A percentile compares a stretch with the other conserved stretches of the same genome.
Evolutionary conservation across 1,284 basidiomycete species (phyloP).

Genomic region (Naganishia sp.): DNA sequence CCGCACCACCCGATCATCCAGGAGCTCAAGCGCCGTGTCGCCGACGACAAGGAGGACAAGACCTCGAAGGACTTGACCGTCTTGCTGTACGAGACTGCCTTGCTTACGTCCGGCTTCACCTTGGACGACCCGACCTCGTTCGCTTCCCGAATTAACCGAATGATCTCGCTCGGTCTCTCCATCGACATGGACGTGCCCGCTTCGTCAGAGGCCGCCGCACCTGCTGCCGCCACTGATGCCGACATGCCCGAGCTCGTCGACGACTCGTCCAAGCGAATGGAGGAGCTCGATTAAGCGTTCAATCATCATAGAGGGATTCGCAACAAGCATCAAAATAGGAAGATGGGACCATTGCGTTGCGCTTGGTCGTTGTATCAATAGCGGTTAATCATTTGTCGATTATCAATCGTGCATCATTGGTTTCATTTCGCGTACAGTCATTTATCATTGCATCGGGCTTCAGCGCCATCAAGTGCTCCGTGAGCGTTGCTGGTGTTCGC

Average conservation of each 20-base stretch:
- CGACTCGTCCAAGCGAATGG: slow-evolving; percentile 54
- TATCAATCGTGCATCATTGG: slow-evolving; percentile 27
- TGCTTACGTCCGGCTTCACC: slow-evolving; percentile 89
- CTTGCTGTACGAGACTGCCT: slow-evolving; percentile 94
- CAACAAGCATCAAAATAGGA: slow-evolving; percentile 13
- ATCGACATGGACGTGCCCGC: slow-evolving; percentile 54
- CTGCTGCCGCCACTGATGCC: slow-evolving; percentile 40
- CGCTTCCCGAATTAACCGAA: slow-evolving; percentile 93
- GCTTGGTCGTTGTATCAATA: slow-evolving; percentile 28
- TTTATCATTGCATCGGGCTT: background rate
- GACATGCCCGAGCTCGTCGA: slow-evolving; percentile 50
- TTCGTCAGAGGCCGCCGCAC: slow-evolving; percentile 39
- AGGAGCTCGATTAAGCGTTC: slow-evolving; percentile 55
- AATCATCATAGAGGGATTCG: slow-evolving; percentile 22
- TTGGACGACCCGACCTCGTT: slow-evolving; percentile 94
- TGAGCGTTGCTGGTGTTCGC: no score
- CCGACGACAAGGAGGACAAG: slow-evolving; percentile 97
- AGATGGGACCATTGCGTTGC: slow-evolving; percentile 9
- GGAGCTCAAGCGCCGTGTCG: slow-evolving; percentile 91
- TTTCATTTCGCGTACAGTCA: background rate
- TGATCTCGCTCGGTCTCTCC: slow-evolving; percentile 74
- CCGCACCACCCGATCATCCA: slow-evolving; percentile 91
- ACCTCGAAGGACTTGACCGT: slow-evolving; percentile 95
- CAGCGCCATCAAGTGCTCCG: no score
- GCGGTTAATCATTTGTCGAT: slow-evolving; percentile 21